Percentiles rank a stretch among this genome's conserved stretches.
phyloP scores from a whole-genome alignment of 2,329 filamentous ascomycete species.

The Cytospora piceae region DNA sequence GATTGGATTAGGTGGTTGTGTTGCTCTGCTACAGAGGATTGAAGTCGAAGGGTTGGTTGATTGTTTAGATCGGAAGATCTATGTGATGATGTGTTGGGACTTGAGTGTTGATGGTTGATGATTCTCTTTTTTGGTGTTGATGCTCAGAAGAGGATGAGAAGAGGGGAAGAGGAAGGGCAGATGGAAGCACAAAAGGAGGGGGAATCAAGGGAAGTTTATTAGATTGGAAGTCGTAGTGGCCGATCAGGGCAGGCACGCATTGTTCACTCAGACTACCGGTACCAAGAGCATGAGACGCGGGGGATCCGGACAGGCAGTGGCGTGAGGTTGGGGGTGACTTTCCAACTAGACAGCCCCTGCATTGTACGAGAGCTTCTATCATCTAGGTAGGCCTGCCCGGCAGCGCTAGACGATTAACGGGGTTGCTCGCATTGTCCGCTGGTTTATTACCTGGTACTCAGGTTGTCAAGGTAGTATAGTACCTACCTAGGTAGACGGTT shows the following conservation, averaged over 20 bases:
- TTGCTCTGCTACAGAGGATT: constrained; percentile 34
- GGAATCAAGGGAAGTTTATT: constrained; percentile 26
- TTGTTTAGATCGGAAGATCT: not conserved
- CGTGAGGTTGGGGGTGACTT: constrained; percentile 24
- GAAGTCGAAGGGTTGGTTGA: not conserved
- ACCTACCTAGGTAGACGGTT: constrained; percentile 8
- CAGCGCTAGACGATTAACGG: too few species aligned
- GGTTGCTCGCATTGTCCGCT: constrained; percentile 10
- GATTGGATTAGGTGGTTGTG: constrained; percentile 29
- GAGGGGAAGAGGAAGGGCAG: constrained; percentile 22
- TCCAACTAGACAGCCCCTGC: constrained; percentile 13
- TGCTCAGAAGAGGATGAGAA: constrained; percentile 21
- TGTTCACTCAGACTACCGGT: constrained; percentile 11
- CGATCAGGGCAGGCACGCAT: constrained; percentile 25
- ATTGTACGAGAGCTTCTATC: not conserved
- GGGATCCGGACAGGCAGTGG: constrained; percentile 22
- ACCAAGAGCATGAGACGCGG: constrained; percentile 12
- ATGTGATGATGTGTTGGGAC: not conserved
- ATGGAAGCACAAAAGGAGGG: constrained; percentile 26
- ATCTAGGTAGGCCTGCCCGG: too few species aligned
- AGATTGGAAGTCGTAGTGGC: constrained; percentile 10
- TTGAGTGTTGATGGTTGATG: constrained; percentile 5
- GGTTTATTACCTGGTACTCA: not conserved
- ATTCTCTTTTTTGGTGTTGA: constrained; percentile 8
- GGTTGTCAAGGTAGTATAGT: too few species aligned